Percentiles rank a stretch among this genome's conserved stretches.
phyloP scores from a whole-genome alignment of 805 yeast genomes.

The Wickerhamia fluorescens region DNA sequence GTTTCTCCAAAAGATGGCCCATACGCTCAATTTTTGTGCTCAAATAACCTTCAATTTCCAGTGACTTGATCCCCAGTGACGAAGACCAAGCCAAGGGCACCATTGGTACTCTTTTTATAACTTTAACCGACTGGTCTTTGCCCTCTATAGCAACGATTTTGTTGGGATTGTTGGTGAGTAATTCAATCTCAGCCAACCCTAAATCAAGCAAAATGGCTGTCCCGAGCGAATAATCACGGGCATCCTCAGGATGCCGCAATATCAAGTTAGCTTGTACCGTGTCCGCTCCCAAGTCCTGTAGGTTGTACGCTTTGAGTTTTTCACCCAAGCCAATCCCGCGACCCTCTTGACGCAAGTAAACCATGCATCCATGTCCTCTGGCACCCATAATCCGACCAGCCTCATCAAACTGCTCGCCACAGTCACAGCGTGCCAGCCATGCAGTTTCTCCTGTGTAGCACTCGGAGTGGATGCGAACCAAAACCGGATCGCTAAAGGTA shows the following conservation, averaged over 20 bases:
- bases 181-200: conserved; percentile 61
- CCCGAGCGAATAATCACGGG: conserved; percentile 88
- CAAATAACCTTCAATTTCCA: conserved; percentile 87
- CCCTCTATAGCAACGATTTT: conserved; percentile 95
- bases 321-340: conserved; percentile 99
- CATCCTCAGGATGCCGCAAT: conserved; percentile 96
- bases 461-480: conserved; percentile 91
- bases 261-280: conserved; percentile 93
- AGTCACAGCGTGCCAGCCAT: conserved; percentile 98
- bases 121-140: conserved; percentile 62
- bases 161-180: conserved; percentile 93
- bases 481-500: conserved; percentile 38
- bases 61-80: conserved; percentile 48
- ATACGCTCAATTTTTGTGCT: conserved; percentile 92
- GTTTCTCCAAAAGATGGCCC: conserved; percentile 81
- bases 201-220: conserved; percentile 87
- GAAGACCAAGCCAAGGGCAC: conserved; percentile 83
- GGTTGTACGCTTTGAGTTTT: conserved; percentile 89
- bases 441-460: conserved; percentile 99
- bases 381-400: conserved; percentile 91
- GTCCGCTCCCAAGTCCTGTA: conserved; percentile 97
- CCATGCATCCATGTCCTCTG: conserved; percentile 87
- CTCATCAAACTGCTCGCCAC: conserved; percentile 98
- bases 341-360: conserved; percentile 95
- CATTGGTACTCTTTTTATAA: conserved; percentile 92